Percentiles rank a stretch among this genome's conserved stretches.
Evolutionary conservation across 306 rosid species (phyloP).

Genomic region (Aeschynomene evenia): DNA sequence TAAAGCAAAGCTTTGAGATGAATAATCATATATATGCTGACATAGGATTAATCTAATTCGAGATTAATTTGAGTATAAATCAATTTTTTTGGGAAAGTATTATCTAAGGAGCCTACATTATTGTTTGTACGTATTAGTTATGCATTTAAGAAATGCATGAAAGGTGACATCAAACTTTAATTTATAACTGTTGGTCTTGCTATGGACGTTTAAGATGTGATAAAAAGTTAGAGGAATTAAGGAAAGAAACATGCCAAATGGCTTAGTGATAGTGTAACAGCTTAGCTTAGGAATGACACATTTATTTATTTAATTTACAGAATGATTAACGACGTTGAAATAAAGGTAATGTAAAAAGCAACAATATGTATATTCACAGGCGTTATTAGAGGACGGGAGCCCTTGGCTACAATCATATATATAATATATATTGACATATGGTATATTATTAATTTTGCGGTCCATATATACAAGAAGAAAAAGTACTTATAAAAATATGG

Average conservation of each 20-base stretch:
- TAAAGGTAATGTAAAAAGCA: constrained; percentile 25
- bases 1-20: background rate
- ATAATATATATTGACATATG: constrained; percentile 1
- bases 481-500: background rate
- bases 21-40: background rate
- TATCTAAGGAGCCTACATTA: no score
- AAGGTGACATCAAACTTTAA: background rate
- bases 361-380: background rate
- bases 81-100: no score
- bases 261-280: constrained; percentile 13
- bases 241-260: constrained; percentile 5
- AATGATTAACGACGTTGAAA: constrained; percentile 42
- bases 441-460: constrained; percentile 26
- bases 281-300: constrained; percentile 10
- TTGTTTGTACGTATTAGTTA: background rate
- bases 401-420: background rate
- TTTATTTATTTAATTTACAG: no score
- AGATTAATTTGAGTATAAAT: background rate
- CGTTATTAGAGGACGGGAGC: background rate
- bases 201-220: constrained; percentile 14
- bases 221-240: background rate
- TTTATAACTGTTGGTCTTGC: background rate
- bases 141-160: background rate
- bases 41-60: background rate
- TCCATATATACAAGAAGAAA: constrained; percentile 28